Evolutionary conservation across 1,284 basidiomycete species (phyloP).

Genomic region (Schizophyllum amplum): DNA sequence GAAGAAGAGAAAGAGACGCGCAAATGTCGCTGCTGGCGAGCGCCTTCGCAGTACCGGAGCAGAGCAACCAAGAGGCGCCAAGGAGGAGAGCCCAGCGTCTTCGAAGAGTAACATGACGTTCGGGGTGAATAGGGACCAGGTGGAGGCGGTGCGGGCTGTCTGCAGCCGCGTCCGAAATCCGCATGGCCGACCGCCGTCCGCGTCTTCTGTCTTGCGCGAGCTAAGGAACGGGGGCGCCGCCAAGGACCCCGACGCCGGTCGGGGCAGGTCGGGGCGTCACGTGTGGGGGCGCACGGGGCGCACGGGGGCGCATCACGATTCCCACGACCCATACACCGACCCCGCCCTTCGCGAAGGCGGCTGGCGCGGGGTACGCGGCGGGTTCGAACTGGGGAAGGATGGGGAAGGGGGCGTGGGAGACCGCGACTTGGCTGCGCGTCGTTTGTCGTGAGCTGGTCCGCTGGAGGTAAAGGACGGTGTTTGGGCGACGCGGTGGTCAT

Average conservation of each 20-base stretch:
- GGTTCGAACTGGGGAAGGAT: background rate
- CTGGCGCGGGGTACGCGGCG: background rate
- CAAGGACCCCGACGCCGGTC: background rate
- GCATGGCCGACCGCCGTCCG: background rate
- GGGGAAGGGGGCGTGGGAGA: background rate
- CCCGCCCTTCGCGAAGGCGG: background rate
- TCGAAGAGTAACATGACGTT: background rate
- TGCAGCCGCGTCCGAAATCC: too few species aligned
- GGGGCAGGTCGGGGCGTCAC: background rate
- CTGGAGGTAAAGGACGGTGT: background rate
- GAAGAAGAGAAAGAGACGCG: too few species aligned
- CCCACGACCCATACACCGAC: background rate
- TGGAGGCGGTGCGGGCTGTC: too few species aligned
- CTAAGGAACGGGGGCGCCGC: background rate
- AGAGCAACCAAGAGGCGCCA: too few species aligned
- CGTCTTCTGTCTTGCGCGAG: background rate
- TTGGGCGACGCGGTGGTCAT: background rate
- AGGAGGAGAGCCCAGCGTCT: too few species aligned
- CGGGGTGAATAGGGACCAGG: background rate
- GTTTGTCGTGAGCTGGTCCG: too few species aligned
- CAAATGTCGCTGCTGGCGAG: too few species aligned
- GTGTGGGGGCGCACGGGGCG: background rate
- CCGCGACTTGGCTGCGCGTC: background rate
- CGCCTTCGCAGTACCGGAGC: too few species aligned
- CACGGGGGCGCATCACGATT: background rate